A percentile compares a stretch with the other conserved stretches of the same genome.
Evolutionary conservation across 306 rosid genomes (phyloP).

Genomic region (Sicyos baderoa): DNA sequence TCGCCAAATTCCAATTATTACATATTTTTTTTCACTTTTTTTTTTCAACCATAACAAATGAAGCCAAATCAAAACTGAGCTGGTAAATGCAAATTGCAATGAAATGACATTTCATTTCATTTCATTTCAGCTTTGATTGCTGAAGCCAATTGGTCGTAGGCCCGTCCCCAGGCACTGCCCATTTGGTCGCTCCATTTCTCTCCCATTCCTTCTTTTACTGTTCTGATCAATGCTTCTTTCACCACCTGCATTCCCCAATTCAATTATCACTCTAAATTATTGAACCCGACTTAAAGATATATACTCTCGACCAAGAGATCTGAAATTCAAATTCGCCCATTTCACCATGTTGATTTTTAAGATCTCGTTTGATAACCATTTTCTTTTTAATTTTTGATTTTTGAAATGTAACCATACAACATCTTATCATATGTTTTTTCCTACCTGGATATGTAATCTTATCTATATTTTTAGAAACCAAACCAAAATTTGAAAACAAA

Average conservation of each 20-base stretch:
- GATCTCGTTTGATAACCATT: too few relatives aligned
- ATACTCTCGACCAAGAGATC: too few relatives aligned
- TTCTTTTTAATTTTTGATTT: too few relatives aligned
- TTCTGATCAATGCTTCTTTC: conserved; percentile 28
- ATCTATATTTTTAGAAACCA: too few relatives aligned
- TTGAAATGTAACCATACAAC: too few relatives aligned
- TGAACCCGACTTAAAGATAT: too few relatives aligned
- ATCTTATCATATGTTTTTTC: too few relatives aligned
- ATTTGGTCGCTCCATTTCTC: conserved; percentile 27
- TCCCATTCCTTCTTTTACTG: conserved; percentile 25
- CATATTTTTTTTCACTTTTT: not conserved
- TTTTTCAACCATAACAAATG: not conserved
- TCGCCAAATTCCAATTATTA: not conserved
- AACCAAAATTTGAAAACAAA: too few relatives aligned
- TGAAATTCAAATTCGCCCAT: too few relatives aligned
- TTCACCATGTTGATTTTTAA: too few relatives aligned
- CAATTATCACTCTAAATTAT: not conserved
- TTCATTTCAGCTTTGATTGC: conserved; percentile 27
- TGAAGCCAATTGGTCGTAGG: conserved; percentile 30
- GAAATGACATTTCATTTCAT: conserved; percentile 4
- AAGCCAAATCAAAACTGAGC: not conserved
- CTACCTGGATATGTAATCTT: too few relatives aligned
- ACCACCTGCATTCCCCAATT: conserved; percentile 23
- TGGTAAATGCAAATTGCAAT: not conserved
- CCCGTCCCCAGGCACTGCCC: conserved; percentile 24